Evolutionary conservation across 257 asterid species (phyloP).

Genomic region (Petrea volubilis): DNA sequence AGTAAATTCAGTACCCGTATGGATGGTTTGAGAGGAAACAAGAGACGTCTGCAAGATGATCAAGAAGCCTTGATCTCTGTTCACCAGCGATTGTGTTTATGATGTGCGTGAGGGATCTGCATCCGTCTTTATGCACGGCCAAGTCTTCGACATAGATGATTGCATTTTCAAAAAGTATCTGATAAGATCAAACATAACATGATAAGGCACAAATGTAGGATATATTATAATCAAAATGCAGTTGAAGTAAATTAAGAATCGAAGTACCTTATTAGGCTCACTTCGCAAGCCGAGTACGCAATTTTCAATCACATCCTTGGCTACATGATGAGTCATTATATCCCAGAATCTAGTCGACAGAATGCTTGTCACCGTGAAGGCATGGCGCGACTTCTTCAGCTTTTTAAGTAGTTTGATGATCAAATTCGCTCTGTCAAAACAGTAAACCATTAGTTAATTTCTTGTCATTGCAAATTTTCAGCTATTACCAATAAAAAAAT

Average conservation of each 20-base stretch:
- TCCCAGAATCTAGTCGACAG: constrained; percentile 1
- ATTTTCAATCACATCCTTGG: constrained; percentile 18
- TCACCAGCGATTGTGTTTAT: constrained; percentile 16
- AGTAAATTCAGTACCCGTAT: constrained; percentile 48
- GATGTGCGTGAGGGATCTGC: constrained; percentile 31
- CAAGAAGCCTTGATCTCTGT: constrained; percentile 26
- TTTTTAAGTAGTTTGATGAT: constrained; percentile 21
- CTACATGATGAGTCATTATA: constrained; percentile 18
- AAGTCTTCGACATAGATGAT: neutral
- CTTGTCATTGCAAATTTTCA: no score
- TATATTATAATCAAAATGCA: neutral
- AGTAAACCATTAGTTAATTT: neutral
- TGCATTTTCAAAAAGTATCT: constrained; percentile 29
- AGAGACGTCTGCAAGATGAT: constrained; percentile 24
- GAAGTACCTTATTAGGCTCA: constrained; percentile 26
- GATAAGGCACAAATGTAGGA: neutral
- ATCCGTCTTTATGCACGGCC: constrained; percentile 43
- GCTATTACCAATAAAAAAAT: no score
- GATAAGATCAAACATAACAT: neutral
- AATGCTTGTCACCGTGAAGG: neutral
- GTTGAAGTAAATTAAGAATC: neutral
- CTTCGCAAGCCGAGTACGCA: constrained; percentile 18
- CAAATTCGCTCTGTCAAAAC: constrained; percentile 29
- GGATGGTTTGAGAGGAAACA: constrained; percentile 34
- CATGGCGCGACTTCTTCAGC: constrained; percentile 21